Evolutionary conservation across 305 asterid species (phyloP), one percentile per base, ranked within the genome.

Genomic region (Solanum hybrid): DNA sequence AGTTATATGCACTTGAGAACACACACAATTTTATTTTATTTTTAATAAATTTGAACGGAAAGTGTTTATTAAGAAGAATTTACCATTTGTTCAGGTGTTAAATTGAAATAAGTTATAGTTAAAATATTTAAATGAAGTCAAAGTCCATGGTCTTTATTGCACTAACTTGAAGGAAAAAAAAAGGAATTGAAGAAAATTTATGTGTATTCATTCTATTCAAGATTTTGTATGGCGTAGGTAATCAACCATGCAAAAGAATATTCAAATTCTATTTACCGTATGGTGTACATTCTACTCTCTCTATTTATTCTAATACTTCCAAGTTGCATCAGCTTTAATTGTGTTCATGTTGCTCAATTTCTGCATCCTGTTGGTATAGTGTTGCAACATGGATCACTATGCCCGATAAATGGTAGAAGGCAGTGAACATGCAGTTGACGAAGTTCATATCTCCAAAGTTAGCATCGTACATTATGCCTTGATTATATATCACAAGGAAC

Each of bases 401-500:
- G 24, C 72, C 41, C 17, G 93, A 89, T 17, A 84, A 82, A 37
- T 51, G 72, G 29, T 86, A 37, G 89, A 45, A 75, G 82, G 88
- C 33, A 79, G 41, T 33, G 38, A 88, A 11, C n/a, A 89, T 61
- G 75, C 73, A 88, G 72, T 37, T 88, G 88, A 88, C 89, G 17
- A 81, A 70, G 79, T 90, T 80, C 22, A 8, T 10, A 41, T 91
- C 87, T 89, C 90, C 90, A 17, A 33, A 26, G 39, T 90, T 84
- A 88, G 89, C 79, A 37, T 41, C 37, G 9, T 6, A 8, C 86
- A 90, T 37, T 39, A 84, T 83, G 72, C 61, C 90, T 68, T 88
- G 93, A 85, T 88, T 68, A 77, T 88, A 90, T 34, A 22, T 80
- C 70, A 78, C 81, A 81, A 88, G 79, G 87, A 88, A 91, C 29